phyloP scores from a whole-genome alignment of 2,329 filamentous ascomycete genomes.

The Plenodomus tracheiphilus region DNA sequence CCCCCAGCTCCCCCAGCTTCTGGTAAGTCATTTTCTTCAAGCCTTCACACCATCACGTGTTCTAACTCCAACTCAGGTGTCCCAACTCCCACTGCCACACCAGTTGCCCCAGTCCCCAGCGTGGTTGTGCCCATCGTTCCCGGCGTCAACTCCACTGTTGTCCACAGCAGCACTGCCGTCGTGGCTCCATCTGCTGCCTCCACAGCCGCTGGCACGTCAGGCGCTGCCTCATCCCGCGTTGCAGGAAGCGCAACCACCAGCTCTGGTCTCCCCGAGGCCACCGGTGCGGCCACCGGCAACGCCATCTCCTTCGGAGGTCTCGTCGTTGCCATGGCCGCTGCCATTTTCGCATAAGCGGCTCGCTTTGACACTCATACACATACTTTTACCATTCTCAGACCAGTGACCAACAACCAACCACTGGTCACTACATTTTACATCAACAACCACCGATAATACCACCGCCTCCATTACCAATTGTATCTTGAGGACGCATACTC shows the following conservation, averaged over 20 bases:
- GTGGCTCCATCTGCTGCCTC: conserved; percentile 1
- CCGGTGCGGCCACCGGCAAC: conserved; percentile 31
- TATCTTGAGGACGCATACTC: neutral
- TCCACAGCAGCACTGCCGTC: conserved; percentile 6
- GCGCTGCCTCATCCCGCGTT: conserved; percentile 4
- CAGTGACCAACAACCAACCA: neutral
- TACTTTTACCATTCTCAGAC: neutral
- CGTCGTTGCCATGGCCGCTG: conserved; percentile 31
- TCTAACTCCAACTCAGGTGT: conserved; percentile 3
- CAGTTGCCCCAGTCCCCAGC: conserved; percentile 9
- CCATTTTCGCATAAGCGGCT: conserved; percentile 34
- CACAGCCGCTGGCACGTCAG: conserved; percentile 5
- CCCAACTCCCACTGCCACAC: conserved; percentile 11
- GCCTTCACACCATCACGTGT: neutral
- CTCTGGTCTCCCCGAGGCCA: conserved; percentile 14
- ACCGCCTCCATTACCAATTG: neutral
- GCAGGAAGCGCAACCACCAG: conserved; percentile 12
- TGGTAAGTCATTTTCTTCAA: conserved; percentile 1
- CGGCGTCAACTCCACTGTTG: conserved; percentile 9
- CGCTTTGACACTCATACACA: neutral
- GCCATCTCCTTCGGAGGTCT: conserved; percentile 35
- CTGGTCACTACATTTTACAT: neutral
- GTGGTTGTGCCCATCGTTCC: conserved; percentile 12
- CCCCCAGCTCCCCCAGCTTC: conserved; percentile 2
- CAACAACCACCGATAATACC: neutral